Percentiles rank a stretch among this genome's conserved stretches.
Evolutionary conservation across 225 moss, liverwort and hornwort genomes (phyloP).

Genomic region (Pseudoscleropodium purum): DNA sequence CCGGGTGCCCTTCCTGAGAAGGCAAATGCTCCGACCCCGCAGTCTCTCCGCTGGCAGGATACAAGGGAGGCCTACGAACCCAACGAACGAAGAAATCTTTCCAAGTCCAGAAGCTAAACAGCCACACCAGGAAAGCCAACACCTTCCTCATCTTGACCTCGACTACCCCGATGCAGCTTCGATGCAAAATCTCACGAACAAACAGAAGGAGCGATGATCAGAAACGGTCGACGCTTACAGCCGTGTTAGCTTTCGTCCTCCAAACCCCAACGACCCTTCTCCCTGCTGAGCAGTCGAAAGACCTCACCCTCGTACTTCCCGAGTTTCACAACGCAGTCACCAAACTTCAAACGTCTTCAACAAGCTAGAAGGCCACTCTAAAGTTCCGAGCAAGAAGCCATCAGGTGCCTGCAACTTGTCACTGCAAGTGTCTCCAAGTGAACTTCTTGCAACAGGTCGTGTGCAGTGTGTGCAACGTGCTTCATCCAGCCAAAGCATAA

Average conservation of each 20-base stretch:
- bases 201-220: no score
- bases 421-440: background rate
- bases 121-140: background rate
- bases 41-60: background rate
- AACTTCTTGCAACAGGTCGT: background rate
- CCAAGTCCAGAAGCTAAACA: background rate
- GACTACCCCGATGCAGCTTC: background rate
- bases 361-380: background rate
- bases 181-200: background rate
- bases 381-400: background rate
- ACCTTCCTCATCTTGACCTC: background rate
- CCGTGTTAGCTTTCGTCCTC: background rate
- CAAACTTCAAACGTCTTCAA: background rate
- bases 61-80: background rate
- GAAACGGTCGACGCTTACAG: background rate
- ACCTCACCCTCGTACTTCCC: background rate
- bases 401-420: background rate
- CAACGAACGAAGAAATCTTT: background rate
- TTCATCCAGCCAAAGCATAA: background rate
- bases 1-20: background rate
- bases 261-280: background rate
- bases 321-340: background rate
- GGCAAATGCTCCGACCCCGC: background rate
- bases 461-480: background rate
- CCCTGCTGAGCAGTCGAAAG: background rate